Percentiles rank a stretch among this genome's conserved stretches.
phyloP scores from a whole-genome alignment of 495 filamentous ascomycete species.

The Penicillium bovifimosum region DNA sequence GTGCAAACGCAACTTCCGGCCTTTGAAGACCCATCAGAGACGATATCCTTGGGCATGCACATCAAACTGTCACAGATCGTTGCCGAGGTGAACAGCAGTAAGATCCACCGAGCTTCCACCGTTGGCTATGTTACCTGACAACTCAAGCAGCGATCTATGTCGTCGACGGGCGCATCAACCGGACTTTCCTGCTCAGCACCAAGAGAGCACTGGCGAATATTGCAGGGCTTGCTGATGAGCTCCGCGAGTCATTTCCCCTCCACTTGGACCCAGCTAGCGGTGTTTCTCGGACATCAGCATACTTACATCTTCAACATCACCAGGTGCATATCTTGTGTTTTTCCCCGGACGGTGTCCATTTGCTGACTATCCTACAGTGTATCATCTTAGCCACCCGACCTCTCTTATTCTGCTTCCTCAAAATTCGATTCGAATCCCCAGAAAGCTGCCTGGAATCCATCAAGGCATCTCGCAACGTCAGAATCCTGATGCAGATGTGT shows the following conservation, averaged over 20 bases:
- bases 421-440: slow-evolving; percentile 30
- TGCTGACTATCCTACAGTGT: slow-evolving; percentile 17
- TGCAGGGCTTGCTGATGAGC: slow-evolving; percentile 34
- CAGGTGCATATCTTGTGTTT: slow-evolving; percentile 21
- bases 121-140: not conserved
- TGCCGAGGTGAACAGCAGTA: slow-evolving; percentile 38
- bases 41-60: slow-evolving; percentile 34
- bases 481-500: slow-evolving; percentile 36
- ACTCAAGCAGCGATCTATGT: slow-evolving; percentile 36
- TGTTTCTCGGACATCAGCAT: slow-evolving; percentile 36
- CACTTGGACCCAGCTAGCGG: slow-evolving; percentile 32
- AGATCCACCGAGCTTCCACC: slow-evolving; percentile 1
- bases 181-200: slow-evolving; percentile 35
- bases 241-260: slow-evolving; percentile 29
- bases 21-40: slow-evolving; percentile 29
- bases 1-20: slow-evolving; percentile 31
- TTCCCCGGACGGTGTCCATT: not conserved
- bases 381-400: slow-evolving; percentile 40
- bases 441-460: slow-evolving; percentile 20
- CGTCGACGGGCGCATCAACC: slow-evolving; percentile 37
- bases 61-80: slow-evolving; percentile 39
- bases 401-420: slow-evolving; percentile 35
- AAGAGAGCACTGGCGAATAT: slow-evolving; percentile 37
- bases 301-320: slow-evolving; percentile 42
- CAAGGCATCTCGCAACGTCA: slow-evolving; percentile 28